phyloP scores from a whole-genome alignment of 2,329 filamentous ascomycete species.

The Penicillium sp. region DNA sequence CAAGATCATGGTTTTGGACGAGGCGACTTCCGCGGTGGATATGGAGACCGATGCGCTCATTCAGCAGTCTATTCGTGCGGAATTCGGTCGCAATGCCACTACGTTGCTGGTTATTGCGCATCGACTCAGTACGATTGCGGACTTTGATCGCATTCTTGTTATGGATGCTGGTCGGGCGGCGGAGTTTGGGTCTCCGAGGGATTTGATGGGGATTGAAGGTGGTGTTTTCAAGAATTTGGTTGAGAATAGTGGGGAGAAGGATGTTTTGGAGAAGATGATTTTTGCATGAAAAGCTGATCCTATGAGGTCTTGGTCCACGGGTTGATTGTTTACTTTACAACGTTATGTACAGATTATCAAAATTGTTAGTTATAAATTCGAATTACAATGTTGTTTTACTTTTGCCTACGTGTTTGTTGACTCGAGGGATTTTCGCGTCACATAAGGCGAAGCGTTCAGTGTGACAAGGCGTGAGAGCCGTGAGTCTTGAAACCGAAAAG shows the following conservation, averaged over 20 bases:
- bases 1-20: conserved; percentile 78
- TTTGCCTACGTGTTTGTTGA: no score
- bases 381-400: neutral
- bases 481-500: no score
- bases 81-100: conserved; percentile 62
- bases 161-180: conserved; percentile 68
- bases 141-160: conserved; percentile 75
- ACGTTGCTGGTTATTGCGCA: conserved; percentile 77
- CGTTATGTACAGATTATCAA: neutral
- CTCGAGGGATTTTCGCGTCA: no score
- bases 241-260: conserved; percentile 28
- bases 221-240: conserved; percentile 27
- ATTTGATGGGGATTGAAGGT: conserved; percentile 53
- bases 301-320: no score
- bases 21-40: conserved; percentile 77
- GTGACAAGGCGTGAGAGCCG: no score
- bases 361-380: neutral
- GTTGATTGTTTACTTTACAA: no score
- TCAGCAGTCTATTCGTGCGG: conserved; percentile 71
- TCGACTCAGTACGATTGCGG: conserved; percentile 73
- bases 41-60: conserved; percentile 75
- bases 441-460: no score
- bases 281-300: conserved; percentile 10
- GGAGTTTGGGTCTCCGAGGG: conserved; percentile 67
- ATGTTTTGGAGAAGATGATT: conserved; percentile 26